These are phyloP conservation scores for Leccinum angustisporum DNA, from an alignment of 1,284 basidiomycete genomes.

Conservation along the genomic window DNA sequence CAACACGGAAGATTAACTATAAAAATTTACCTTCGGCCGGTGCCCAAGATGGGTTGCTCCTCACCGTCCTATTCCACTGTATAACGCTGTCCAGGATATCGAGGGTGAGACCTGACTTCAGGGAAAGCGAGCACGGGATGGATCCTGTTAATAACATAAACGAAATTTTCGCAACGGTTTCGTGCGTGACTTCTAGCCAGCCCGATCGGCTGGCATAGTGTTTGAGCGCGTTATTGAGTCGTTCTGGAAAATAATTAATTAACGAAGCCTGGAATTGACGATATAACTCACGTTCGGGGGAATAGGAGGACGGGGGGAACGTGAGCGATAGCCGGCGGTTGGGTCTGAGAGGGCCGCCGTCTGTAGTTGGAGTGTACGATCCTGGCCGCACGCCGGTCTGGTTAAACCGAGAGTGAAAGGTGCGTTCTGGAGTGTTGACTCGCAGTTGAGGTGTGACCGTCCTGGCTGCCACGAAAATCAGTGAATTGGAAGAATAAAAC, in stretches of 20 bases:
- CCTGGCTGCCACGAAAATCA: too few species aligned
- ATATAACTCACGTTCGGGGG: neutral
- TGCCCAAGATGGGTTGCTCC: neutral
- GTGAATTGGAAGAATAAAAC: too few species aligned
- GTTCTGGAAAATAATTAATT: neutral
- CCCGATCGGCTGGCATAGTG: neutral
- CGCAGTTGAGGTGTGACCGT: too few species aligned
- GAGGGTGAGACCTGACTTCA: neutral
- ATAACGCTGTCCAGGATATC: neutral
- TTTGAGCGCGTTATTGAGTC: too few species aligned
- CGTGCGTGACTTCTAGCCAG: neutral
- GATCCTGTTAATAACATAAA: neutral
- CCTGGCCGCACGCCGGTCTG: too few species aligned
- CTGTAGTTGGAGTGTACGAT: too few species aligned
- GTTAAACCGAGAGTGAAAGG: too few species aligned
- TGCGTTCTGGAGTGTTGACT: too few species aligned
- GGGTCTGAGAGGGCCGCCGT: too few species aligned
- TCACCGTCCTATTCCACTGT: neutral
- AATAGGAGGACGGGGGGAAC: neutral
- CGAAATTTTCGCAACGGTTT: neutral
- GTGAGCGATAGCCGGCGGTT: neutral
- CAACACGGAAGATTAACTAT: neutral
- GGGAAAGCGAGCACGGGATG: neutral
- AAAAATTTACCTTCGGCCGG: neutral
- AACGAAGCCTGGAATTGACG: neutral